A percentile compares a stretch with the other conserved stretches of the same genome.
Evolutionary conservation across 2,329 filamentous ascomycete species (phyloP).

Genomic region (Kalmusia sp.): DNA sequence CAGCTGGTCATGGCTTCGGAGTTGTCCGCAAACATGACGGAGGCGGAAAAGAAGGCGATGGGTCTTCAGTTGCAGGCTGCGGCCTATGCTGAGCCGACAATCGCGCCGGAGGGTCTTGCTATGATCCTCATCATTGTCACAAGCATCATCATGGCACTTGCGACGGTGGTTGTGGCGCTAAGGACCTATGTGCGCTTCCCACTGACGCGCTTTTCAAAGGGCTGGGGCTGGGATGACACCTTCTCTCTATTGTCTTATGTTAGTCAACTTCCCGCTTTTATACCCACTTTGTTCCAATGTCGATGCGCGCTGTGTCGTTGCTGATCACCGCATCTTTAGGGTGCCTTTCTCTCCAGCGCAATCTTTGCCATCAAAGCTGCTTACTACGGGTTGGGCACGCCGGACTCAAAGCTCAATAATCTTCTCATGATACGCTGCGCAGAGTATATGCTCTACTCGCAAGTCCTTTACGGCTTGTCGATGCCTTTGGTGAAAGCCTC

Average conservation of each 20-base stretch:
- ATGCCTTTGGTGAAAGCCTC: not conserved
- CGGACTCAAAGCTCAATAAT: not conserved
- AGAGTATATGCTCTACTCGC: not conserved
- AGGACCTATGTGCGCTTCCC: not conserved
- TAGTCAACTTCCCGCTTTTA: not conserved
- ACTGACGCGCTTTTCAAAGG: not conserved
- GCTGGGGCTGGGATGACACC: conserved; percentile 1
- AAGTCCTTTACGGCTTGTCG: not conserved
- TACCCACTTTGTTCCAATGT: not conserved
- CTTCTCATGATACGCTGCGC: not conserved
- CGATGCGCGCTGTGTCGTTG: not conserved
- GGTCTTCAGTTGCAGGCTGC: not conserved
- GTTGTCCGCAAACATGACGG: too few species aligned
- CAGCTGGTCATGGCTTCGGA: too few species aligned
- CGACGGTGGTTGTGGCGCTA: not conserved
- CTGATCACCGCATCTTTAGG: not conserved
- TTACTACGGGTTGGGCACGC: not conserved
- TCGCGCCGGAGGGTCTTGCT: not conserved
- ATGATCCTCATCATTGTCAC: not conserved
- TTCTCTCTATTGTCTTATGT: not conserved
- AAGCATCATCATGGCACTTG: not conserved
- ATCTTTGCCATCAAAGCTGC: not conserved
- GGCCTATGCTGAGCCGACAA: not conserved
- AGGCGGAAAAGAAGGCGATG: too few species aligned
- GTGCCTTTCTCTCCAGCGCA: not conserved